A percentile compares a stretch with the other conserved stretches of the same genome.
phyloP scores from a whole-genome alignment of 495 filamentous ascomycete species.

The Trichoderma gamsii region DNA sequence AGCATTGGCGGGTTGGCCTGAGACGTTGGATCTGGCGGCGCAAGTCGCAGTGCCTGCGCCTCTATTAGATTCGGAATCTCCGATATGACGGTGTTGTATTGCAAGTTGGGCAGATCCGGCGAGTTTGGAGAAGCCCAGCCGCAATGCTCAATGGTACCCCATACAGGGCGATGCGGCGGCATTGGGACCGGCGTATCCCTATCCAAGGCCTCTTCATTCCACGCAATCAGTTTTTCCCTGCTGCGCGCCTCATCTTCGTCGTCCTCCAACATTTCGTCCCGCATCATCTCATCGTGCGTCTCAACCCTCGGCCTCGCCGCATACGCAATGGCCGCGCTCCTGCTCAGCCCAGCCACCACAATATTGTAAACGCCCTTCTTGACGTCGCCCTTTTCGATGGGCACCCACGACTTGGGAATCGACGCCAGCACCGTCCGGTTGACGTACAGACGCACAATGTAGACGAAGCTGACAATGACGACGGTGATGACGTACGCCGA shows the following conservation, averaged over 20 bases:
- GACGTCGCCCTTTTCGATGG: conserved; percentile 73
- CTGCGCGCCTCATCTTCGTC: conserved; percentile 14
- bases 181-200: conserved; percentile 26
- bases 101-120: conserved; percentile 66
- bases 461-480: conserved; percentile 66
- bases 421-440: conserved; percentile 68
- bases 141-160: conserved; percentile 76
- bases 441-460: conserved; percentile 81
- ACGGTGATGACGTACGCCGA: conserved; percentile 73
- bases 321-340: conserved; percentile 77
- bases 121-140: conserved; percentile 83
- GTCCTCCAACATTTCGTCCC: neutral
- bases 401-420: conserved; percentile 81
- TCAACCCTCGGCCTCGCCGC: conserved; percentile 62
- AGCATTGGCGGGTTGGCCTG: conserved; percentile 34
- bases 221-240: conserved; percentile 7
- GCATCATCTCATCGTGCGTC: neutral
- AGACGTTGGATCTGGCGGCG: conserved; percentile 54
- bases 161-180: conserved; percentile 42
- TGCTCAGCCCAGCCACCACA: conserved; percentile 61
- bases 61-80: conserved; percentile 92
- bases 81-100: conserved; percentile 72
- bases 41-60: conserved; percentile 80
- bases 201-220: conserved; percentile 18
- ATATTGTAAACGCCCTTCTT: conserved; percentile 64